Conservation (phyloP, 768 basidiomycete genomes). For the Leucosporidium scottii region DNA sequence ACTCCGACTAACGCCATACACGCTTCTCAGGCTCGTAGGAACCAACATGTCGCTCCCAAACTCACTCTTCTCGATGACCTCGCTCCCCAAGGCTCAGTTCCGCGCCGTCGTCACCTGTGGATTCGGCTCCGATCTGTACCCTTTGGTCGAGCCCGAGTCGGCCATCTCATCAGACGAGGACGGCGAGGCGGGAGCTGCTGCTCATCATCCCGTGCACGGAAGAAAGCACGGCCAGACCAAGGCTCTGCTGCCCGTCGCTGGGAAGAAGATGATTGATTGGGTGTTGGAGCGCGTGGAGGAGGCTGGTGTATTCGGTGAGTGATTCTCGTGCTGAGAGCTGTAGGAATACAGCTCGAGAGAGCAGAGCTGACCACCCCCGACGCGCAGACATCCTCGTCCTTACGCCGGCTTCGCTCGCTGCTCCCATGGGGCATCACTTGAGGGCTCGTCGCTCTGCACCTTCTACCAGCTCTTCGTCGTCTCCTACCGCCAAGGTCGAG, state of each 20-base stretch:
- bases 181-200: neutral
- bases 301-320: slow-evolving; percentile 24
- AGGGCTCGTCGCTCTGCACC: slow-evolving; percentile 12
- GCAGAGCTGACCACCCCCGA: neutral
- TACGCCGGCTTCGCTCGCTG: slow-evolving; percentile 17
- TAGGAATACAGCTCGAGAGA: too few species aligned
- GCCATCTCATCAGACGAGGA: slow-evolving; percentile 14
- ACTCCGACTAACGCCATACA: neutral
- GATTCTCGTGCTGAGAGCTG: neutral
- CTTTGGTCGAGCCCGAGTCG: slow-evolving; percentile 21
- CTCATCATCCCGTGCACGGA: too few species aligned
- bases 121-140: slow-evolving; percentile 28
- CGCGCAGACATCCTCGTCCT: slow-evolving; percentile 28
- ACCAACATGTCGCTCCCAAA: slow-evolving; percentile 17
- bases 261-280: slow-evolving; percentile 33
- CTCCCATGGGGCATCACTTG: slow-evolving; percentile 26
- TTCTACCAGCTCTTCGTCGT: neutral
- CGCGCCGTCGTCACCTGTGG: slow-evolving; percentile 20
- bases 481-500: slow-evolving; percentile 20
- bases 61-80: slow-evolving; percentile 11
- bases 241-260: slow-evolving; percentile 32
- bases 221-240: slow-evolving; percentile 22
- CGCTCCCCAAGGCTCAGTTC: slow-evolving; percentile 23
- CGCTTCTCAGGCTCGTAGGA: neutral
- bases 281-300: slow-evolving; percentile 28